Evolutionary conservation across 345 rosid genomes (phyloP), one percentile per base, ranked within the genome.

Genomic region (Rhodomyrtus tomentosa): DNA sequence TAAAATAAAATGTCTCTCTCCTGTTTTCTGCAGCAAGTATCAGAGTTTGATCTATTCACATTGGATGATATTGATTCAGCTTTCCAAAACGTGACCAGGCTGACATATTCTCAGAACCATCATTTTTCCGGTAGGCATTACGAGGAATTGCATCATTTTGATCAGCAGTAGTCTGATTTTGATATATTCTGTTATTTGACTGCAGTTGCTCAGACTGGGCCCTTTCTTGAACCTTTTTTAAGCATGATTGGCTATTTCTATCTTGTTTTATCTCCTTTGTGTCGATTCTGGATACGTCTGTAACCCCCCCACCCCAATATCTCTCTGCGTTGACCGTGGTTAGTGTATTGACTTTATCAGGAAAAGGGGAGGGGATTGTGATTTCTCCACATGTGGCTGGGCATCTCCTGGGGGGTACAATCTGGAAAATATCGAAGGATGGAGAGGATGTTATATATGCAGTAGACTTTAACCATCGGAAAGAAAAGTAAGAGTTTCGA

Each of bases 361-460:
- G 98, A 50, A 95, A 94, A 89, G 99, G 98, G 81, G 99, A 97
- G 88, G 98, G 98, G 49, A 95, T 97, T 90, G 99, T 97, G 38
- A 93, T 97, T 87, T 90, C 98, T 56, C 99, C 99, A 32, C 98
- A 97, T 87, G 96, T 88, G 74, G 98, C 99, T 87, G 99, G 99
- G 58, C 99, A 96, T 90, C 95, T 94, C 85, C 87, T 96, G 87
- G 99, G 99, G 87, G 98, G 99, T 84, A 95, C 98, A 29, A 89
- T 97, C 10, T 97, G 99, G 99, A 95, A 93, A 91, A 97, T 97
- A 88, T 93, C 98, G 13, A 97, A 97, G 91, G 99, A 97, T 80
- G 99, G 99, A 82, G 99, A 97, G 86, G 98, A 97, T 86, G 98
- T 97, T 85, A 89, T 97, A 74, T 97, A 97, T 91, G 99, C 98